These are phyloP conservation scores for Acanthamoeba quina DNA, from an alignment of 208 protist genomes.

Conservation along the genomic window DNA sequence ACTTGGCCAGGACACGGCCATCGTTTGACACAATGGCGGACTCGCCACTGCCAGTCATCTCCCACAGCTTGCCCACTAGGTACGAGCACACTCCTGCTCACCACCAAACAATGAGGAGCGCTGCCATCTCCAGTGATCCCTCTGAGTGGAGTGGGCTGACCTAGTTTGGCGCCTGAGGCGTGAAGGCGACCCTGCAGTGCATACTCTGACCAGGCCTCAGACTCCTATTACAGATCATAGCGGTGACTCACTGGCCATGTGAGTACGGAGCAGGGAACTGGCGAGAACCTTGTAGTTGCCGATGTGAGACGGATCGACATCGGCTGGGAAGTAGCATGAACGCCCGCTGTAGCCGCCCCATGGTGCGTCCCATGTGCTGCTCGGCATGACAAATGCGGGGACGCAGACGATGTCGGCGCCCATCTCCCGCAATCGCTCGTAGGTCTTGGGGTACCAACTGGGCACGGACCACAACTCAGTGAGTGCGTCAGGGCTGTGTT, in stretches of 20 bases:
- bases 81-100: background rate
- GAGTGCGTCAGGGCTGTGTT: background rate
- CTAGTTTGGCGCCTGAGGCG: background rate
- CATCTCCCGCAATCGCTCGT: background rate
- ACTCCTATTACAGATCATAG: background rate
- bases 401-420: background rate
- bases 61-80: background rate
- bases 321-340: background rate
- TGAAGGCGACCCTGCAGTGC: background rate
- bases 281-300: background rate
- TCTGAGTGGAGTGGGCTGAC: too few species aligned
- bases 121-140: too few species aligned
- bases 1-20: background rate
- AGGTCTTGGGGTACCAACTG: constrained; percentile 2
- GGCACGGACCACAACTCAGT: too few species aligned
- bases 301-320: background rate
- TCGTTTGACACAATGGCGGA: background rate
- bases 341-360: background rate
- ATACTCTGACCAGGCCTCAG: background rate
- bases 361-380: background rate
- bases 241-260: background rate
- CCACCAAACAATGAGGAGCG: too few species aligned
- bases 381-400: background rate
- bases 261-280: too few species aligned
- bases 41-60: background rate